These are phyloP conservation scores for Aspergillus sp. DNA, from an alignment of 2,329 filamentous ascomycete genomes.

Conservation along the genomic window DNA sequence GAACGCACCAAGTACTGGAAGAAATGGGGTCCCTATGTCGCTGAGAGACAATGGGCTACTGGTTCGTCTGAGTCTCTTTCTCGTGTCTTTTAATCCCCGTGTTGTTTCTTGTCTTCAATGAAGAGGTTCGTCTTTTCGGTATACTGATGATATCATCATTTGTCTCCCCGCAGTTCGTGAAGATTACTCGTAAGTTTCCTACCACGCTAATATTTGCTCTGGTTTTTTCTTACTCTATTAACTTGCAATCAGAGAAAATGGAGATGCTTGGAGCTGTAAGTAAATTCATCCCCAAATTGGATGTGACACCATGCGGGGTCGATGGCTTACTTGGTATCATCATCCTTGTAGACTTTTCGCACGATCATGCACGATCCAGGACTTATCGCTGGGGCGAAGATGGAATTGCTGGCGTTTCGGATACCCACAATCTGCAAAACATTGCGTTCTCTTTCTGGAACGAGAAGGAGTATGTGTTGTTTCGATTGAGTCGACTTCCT, in stretches of 20 bases:
- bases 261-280: conserved; percentile 94
- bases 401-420: conserved; percentile 91
- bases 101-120: not conserved
- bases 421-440: conserved; percentile 86
- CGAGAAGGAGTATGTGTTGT: conserved; percentile 73
- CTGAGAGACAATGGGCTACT: conserved; percentile 93
- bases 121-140: not conserved
- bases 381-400: conserved; percentile 95
- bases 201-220: too few species aligned
- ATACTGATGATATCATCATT: conserved; percentile 21
- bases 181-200: conserved; percentile 68
- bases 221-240: not conserved
- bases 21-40: conserved; percentile 92
- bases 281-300: conserved; percentile 17
- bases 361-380: conserved; percentile 84
- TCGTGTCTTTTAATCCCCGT: not conserved
- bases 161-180: conserved; percentile 62
- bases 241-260: conserved; percentile 58
- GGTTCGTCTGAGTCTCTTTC: conserved; percentile 48
- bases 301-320: too few species aligned
- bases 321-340: not conserved
- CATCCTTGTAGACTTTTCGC: conserved; percentile 69
- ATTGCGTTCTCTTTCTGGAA: conserved; percentile 98
- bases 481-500: not conserved
- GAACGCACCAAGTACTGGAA: conserved; percentile 92